Base-by-base conservation (phyloP, 805 yeast species). In the Wickerhamiella dianesei region DNA sequence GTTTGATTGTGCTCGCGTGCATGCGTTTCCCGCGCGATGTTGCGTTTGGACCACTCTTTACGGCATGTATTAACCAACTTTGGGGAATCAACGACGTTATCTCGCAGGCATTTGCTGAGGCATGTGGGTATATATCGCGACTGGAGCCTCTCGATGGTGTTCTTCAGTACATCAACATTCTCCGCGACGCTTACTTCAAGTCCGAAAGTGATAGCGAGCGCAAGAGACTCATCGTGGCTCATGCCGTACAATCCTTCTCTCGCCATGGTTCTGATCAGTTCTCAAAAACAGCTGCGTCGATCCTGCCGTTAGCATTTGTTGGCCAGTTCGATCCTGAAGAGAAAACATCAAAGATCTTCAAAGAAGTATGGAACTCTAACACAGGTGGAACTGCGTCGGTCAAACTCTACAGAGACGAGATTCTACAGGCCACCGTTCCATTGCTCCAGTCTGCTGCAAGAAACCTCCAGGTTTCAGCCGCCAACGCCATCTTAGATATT, bases 71-170 rank as follows among this genome's bases (percentile, higher is more conserved):
- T 1, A 61, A 68, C 19, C 89, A 83, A 56, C 61, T 85, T 45
- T 70, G 69, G 35, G 94, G 84, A 57, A 67, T 79, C 46, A 88
- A 85, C 59, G 79, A 74, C 21, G 74, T 94, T 0, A 77, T 89
- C 3, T 71, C 84, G 0, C 69, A 78, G 1, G 75, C 95, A 0
- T 92, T 75, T 66, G 88, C 96, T 0, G 69, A 78, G 3, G 77
- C 95, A 1, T 75, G 82, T 6, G 97, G 95, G 1, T 80, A 86
- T 55, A 65, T 83, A 20, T 76, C 82, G 53, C 77, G 87, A 44
- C 64, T 82, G 21, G 73, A 85, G 0, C 61, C 76, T 0, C 55
- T 73, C 8, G 75, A 73, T 1, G 61, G 74, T 2, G 72, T 79
- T 14, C 66, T 73, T 3, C 70, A 71, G 8, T 79, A 82, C 54